Evolutionary conservation across 129 eudicot species (phyloP), one percentile per base, ranked within the genome.

Genomic region (Deinandra increscens): DNA sequence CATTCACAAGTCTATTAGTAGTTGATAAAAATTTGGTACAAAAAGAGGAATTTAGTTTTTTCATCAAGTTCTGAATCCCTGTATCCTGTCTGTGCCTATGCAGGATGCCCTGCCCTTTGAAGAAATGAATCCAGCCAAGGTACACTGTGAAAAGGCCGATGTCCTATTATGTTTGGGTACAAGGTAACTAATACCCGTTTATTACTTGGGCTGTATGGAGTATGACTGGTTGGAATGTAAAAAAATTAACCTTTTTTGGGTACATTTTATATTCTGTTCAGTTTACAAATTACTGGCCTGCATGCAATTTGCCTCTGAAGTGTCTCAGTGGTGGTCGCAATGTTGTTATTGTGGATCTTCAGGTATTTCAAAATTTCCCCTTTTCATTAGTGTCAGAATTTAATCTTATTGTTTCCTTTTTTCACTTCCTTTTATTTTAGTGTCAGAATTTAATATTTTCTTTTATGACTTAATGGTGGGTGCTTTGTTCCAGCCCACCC

Each of bases 281-380:
- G 96, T 75, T 83, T 89, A 79, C 96, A 89, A 82, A 89, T 89
- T 19, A 89, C 89, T 61, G n/a, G n/a, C 96, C 96, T 55, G 96
- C 96, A 31, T 89, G 96, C 78, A 89, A 89, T 79, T 82, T 89
- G 78, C 96, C 96, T 68, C 79, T 89, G 59, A 86, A 80, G 75
- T 89, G 96, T 75, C 89, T 89, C 33, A 75, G 68, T 60, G 81
- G 83, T 68, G 92, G 96, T 26, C 92, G 96, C 41, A 84, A 89
- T 69, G 69, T 89, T 77, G 96, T 86, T 59, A 89, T 89, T 72
- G 87, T 89, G 64, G 86, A 89, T 82, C 96, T 89, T 80, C 96
- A 89, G 92, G 96, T 89, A 78, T 29, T 44, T 39, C 41, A 58
- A 75, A 33, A 9, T 56, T 63, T 38, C 71, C 41, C 53, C 39